These are phyloP conservation scores for Pyracantha coccinea DNA, from an alignment of 331 rosid species.

Conservation along the genomic window DNA sequence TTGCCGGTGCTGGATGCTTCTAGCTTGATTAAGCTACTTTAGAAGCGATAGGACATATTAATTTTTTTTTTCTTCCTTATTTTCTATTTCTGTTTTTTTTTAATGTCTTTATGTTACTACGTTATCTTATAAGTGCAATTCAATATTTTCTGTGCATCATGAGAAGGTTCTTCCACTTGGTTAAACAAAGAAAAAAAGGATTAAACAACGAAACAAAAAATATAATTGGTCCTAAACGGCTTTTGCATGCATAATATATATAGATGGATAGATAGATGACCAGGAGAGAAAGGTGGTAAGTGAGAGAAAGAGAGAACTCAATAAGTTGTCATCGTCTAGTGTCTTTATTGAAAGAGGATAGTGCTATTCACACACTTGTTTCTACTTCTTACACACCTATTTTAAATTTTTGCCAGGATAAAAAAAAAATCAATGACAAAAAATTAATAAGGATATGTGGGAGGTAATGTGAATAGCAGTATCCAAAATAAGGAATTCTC, in stretches of 20 bases:
- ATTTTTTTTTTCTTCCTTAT: not conserved
- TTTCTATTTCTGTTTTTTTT: not conserved
- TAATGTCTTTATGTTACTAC: conserved; percentile 3
- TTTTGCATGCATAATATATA: not conserved
- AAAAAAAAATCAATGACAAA: no score
- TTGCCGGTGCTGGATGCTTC: not conserved
- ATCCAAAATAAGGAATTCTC: not conserved
- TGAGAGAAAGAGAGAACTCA: not conserved
- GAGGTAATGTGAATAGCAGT: no score
- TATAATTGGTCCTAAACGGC: not conserved
- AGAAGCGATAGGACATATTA: conserved; percentile 19
- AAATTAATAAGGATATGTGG: no score
- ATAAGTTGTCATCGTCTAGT: not conserved
- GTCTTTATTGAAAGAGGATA: not conserved
- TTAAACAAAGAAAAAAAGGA: conserved; percentile 5
- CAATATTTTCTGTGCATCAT: conserved; percentile 21
- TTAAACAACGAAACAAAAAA: not conserved
- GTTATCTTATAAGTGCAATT: conserved; percentile 34
- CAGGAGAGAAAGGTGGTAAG: not conserved
- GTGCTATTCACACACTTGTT: not conserved
- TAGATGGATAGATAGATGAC: not conserved
- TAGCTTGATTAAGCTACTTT: conserved; percentile 9
- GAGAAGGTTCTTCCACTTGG: conserved; percentile 16
- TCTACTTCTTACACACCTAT: no score
- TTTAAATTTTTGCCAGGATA: no score